Percentiles rank a stretch among this genome's conserved stretches.
These are phyloP conservation scores for Xylariaceae sp. DNA, from an alignment of 2,329 filamentous ascomycete genomes.

Conservation along the genomic window DNA sequence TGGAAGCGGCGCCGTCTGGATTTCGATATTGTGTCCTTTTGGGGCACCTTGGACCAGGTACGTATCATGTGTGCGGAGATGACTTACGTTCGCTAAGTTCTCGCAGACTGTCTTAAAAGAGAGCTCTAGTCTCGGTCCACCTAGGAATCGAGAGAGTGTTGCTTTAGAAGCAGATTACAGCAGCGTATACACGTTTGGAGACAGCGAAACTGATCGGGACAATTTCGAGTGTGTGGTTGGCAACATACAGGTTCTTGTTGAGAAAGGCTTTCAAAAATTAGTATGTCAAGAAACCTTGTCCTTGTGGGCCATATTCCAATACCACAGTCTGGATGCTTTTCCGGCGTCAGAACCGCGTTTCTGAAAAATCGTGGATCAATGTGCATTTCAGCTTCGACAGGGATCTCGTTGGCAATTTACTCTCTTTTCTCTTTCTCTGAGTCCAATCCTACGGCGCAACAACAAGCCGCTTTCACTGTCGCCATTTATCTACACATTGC, in stretches of 20 bases:
- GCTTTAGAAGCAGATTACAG: slow-evolving; percentile 29
- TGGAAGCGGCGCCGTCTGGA: slow-evolving; percentile 7
- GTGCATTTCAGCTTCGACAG: no score
- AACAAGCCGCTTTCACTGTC: no score
- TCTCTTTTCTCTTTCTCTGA: no score
- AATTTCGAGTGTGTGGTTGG: slow-evolving; percentile 24
- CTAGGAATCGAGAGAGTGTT: slow-evolving; percentile 25
- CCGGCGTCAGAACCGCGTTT: no score
- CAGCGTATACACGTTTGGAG: slow-evolving; percentile 30
- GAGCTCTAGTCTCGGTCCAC: slow-evolving; percentile 17
- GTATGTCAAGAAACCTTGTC: no score
- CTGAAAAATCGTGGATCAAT: no score
- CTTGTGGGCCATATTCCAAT: no score
- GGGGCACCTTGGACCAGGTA: slow-evolving; percentile 33
- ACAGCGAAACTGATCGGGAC: slow-evolving; percentile 12
- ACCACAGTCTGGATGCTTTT: no score
- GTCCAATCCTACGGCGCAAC: no score
- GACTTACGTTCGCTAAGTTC: not conserved
- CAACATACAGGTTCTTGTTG: slow-evolving; percentile 21
- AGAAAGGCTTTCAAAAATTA: no score
- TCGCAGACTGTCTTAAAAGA: slow-evolving; percentile 24
- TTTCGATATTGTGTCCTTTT: slow-evolving; percentile 31
- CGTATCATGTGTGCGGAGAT: not conserved
- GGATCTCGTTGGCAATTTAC: no score
- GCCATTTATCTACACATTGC: no score